Evolutionary conservation across 495 filamentous ascomycete species (phyloP).

Genomic region (Glonium stellatum): DNA sequence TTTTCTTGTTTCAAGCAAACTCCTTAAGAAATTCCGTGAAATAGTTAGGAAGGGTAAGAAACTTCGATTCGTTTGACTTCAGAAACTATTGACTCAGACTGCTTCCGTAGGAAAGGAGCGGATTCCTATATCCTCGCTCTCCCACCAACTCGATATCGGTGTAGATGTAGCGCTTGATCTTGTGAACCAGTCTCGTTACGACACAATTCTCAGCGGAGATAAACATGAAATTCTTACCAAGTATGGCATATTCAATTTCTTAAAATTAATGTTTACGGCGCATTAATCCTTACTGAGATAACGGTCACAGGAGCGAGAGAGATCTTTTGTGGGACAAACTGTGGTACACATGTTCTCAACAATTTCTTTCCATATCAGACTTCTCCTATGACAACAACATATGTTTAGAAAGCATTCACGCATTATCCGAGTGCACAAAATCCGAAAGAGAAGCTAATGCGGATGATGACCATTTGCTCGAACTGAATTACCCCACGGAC

Average conservation of each 20-base stretch:
- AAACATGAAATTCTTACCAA: constrained; percentile 8
- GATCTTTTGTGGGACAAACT: constrained; percentile 1
- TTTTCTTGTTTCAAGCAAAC: neutral
- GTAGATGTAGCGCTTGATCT: neutral
- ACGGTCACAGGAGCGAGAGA: neutral
- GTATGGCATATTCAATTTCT: neutral
- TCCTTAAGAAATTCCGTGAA: neutral
- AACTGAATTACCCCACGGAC: neutral
- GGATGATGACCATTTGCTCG: neutral
- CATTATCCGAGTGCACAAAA: neutral
- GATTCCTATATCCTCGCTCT: constrained; percentile 8
- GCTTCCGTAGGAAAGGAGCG: constrained; percentile 2
- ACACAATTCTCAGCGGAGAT: constrained; percentile 12
- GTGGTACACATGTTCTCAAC: neutral
- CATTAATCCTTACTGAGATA: neutral
- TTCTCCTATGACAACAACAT: constrained; percentile 18
- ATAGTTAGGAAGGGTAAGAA: neutral
- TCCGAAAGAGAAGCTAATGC: neutral
- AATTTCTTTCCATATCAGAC: constrained; percentile 4
- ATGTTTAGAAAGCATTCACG: constrained; percentile 10
- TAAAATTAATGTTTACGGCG: no score
- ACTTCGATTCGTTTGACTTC: neutral
- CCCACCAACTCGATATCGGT: constrained; percentile 6
- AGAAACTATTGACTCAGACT: neutral
- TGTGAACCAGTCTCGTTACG: constrained; percentile 1